phyloP scores from a whole-genome alignment of 805 yeast genomes.

The Debaryomyces hansenii region DNA sequence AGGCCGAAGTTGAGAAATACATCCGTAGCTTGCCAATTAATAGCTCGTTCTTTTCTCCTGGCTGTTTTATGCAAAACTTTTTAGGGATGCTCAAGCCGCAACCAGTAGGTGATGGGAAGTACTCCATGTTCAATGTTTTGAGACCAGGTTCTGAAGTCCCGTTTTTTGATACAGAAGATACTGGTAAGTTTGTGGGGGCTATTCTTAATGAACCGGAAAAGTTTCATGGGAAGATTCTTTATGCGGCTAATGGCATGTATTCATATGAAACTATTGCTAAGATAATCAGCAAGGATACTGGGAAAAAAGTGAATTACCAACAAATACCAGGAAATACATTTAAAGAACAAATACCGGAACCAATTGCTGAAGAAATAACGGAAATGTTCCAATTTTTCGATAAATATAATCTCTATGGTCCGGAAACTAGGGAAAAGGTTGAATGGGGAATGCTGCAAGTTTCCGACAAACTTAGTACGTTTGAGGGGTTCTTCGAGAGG shows the following conservation, averaged over 20 bases:
- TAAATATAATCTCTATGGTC: conserved; percentile 2
- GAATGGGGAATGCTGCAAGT: neutral
- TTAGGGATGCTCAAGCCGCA: neutral
- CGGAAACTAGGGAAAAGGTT: neutral
- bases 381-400: conserved; percentile 1
- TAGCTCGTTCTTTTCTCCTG: conserved; percentile 4
- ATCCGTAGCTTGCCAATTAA: conserved; percentile 4
- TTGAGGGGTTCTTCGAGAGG: neutral
- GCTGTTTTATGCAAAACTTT: conserved; percentile 6
- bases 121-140: neutral
- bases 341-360: neutral
- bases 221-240: conserved; percentile 1
- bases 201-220: conserved; percentile 4
- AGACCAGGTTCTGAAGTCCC: conserved; percentile 1
- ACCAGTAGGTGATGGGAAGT: conserved; percentile 1
- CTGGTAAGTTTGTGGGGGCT: conserved; percentile 4
- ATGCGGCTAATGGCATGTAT: neutral
- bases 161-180: conserved; percentile 5
- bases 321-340: too few relatives aligned
- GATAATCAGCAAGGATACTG: neutral
- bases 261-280: neutral
- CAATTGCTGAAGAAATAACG: neutral
- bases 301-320: conserved; percentile 1
- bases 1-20: conserved; percentile 5
- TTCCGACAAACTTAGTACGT: neutral